phyloP scores from a whole-genome alignment of 179 eudicot species.

The Sideroxylon spinosum region DNA sequence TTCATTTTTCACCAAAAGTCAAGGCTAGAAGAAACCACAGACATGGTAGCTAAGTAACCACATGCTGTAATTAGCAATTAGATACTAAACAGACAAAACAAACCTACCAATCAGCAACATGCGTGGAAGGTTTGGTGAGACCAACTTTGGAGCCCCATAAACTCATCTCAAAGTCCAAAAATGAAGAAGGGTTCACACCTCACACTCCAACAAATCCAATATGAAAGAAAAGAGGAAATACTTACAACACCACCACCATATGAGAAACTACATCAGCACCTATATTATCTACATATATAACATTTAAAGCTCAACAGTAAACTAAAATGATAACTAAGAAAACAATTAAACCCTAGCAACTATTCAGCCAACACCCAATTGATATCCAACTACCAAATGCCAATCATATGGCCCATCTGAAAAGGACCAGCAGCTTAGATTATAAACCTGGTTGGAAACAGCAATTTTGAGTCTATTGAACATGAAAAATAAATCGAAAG shows the following conservation, averaged over 20 bases:
- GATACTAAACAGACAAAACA: conserved; percentile 2
- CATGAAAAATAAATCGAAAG: background rate
- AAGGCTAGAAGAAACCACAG: background rate
- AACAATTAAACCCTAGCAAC: conserved; percentile 6
- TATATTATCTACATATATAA: background rate
- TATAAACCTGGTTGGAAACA: background rate
- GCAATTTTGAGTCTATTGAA: background rate
- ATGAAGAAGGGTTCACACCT: background rate
- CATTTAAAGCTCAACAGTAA: background rate
- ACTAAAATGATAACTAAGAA: background rate
- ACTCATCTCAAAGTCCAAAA: background rate
- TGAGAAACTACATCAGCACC: background rate
- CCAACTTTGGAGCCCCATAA: background rate
- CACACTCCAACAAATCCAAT: background rate
- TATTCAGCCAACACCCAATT: background rate
- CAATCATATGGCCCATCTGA: background rate
- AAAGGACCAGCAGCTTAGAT: background rate
- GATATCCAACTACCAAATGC: background rate
- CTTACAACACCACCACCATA: background rate
- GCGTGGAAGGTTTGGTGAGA: conserved; percentile 16
- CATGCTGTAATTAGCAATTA: background rate
- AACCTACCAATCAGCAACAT: conserved; percentile 18
- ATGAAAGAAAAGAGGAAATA: background rate
- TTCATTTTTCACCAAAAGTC: background rate
- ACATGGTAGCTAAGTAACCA: background rate